A percentile compares a stretch with the other conserved stretches of the same genome.
Conservation (phyloP, 1,284 basidiomycete species). For the Neolentinus lepideus region DNA sequence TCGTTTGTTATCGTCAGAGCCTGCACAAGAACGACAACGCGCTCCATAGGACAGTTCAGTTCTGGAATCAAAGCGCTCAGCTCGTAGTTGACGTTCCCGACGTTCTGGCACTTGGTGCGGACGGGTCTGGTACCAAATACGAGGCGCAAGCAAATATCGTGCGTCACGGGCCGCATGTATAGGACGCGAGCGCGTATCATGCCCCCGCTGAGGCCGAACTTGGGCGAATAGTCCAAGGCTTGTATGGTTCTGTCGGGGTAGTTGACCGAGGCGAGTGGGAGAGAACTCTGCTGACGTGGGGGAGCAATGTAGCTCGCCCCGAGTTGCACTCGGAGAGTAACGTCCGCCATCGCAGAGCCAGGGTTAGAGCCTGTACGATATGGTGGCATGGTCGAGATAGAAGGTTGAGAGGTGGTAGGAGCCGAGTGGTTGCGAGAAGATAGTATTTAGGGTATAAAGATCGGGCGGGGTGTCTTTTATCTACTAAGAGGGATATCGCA, state of each 20-base stretch:
- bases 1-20: constrained; percentile 45
- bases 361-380: too few relatives aligned
- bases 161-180: constrained; percentile 14
- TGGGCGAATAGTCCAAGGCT: constrained; percentile 44
- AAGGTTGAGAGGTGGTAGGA: too few relatives aligned
- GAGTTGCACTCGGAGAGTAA: too few relatives aligned
- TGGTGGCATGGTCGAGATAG: too few relatives aligned
- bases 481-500: not conserved
- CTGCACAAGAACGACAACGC: constrained; percentile 52
- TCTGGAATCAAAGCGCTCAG: constrained; percentile 48
- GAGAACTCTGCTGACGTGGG: too few relatives aligned
- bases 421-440: too few relatives aligned
- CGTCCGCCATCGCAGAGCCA: too few relatives aligned
- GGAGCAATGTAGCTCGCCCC: too few relatives aligned
- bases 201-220: constrained; percentile 50
- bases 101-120: constrained; percentile 46
- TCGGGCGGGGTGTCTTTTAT: not conserved
- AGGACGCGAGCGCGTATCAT: constrained; percentile 55
- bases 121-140: constrained; percentile 57
- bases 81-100: constrained; percentile 48
- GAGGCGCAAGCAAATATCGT: constrained; percentile 50
- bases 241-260: constrained; percentile 40
- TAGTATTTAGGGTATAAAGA: too few relatives aligned
- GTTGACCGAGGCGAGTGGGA: constrained; percentile 24
- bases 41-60: not conserved